A percentile compares a stretch with the other conserved stretches of the same genome.
phyloP scores from a whole-genome alignment of 1,284 basidiomycete genomes.

The Neolentinus lepideus region DNA sequence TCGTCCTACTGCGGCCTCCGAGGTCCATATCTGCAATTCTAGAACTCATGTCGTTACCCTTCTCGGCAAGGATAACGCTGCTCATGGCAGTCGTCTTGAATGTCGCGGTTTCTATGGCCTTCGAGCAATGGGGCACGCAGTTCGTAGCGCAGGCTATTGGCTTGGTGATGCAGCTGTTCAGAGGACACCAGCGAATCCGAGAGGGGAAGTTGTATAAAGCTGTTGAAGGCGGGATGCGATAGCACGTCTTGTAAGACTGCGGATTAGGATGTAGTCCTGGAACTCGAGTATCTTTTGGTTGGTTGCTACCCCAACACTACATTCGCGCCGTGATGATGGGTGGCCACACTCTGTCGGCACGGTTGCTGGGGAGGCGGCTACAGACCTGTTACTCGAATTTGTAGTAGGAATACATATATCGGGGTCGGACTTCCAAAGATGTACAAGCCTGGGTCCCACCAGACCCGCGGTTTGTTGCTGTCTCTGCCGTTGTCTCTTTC shows the following conservation, averaged over 20 bases:
- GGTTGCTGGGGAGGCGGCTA: background rate
- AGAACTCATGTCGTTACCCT: slow-evolving; percentile 75
- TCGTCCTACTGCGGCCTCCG: slow-evolving; percentile 71
- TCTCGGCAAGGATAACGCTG: slow-evolving; percentile 64
- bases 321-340: background rate
- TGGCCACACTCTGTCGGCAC: background rate
- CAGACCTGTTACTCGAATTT: background rate
- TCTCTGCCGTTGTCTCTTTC: slow-evolving; percentile 8
- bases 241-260: slow-evolving; percentile 8
- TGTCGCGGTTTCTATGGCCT: slow-evolving; percentile 66
- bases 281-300: background rate
- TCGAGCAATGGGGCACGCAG: slow-evolving; percentile 74
- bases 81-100: slow-evolving; percentile 71
- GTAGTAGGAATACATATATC: slow-evolving; percentile 2
- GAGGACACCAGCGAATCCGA: slow-evolving; percentile 35
- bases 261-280: too few relatives aligned
- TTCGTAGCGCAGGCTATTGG: slow-evolving; percentile 54
- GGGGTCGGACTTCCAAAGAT: slow-evolving; percentile 3
- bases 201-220: slow-evolving; percentile 68
- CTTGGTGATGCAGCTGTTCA: slow-evolving; percentile 24
- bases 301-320: slow-evolving; percentile 2
- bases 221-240: slow-evolving; percentile 60
- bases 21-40: slow-evolving; percentile 57
- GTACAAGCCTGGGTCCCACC: slow-evolving; percentile 1
- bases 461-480: background rate